A percentile compares a stretch with the other conserved stretches of the same genome.
These are phyloP conservation scores for Mycena metata DNA, from an alignment of 768 basidiomycete genomes.

Conservation along the genomic window DNA sequence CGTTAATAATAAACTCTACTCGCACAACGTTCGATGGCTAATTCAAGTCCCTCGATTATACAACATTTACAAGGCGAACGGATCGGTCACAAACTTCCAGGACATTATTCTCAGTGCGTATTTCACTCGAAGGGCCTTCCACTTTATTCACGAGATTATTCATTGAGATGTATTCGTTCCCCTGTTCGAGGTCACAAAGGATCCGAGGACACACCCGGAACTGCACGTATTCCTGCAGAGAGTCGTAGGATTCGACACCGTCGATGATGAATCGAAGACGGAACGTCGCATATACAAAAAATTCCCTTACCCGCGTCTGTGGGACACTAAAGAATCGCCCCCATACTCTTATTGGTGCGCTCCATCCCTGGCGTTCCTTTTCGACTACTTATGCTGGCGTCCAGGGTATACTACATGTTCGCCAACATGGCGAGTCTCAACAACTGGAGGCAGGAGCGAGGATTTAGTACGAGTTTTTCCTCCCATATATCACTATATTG, in stretches of 20 bases:
- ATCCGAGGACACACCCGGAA: slow-evolving; percentile 92
- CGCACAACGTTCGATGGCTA: slow-evolving; percentile 98
- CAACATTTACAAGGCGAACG: slow-evolving; percentile 93
- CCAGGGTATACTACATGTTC: slow-evolving; percentile 97
- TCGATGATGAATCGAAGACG: slow-evolving; percentile 96
- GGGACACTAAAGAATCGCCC: slow-evolving; percentile 92
- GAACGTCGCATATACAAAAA: slow-evolving; percentile 94
- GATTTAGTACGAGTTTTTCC: slow-evolving; percentile 81
- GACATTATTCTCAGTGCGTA: slow-evolving; percentile 90
- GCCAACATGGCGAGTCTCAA: slow-evolving; percentile 97
- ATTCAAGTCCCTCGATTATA: slow-evolving; percentile 96
- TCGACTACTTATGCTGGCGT: slow-evolving; percentile 10
- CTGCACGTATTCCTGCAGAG: slow-evolving; percentile 96
- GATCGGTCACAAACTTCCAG: slow-evolving; percentile 87
- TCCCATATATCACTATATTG: slow-evolving; percentile 22
- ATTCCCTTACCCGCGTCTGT: slow-evolving; percentile 91
- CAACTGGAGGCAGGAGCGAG: slow-evolving; percentile 87
- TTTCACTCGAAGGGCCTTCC: background rate
- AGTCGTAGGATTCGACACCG: slow-evolving; percentile 97
- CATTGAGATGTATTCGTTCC: slow-evolving; percentile 89
- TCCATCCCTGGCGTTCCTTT: background rate
- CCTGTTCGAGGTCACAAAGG: slow-evolving; percentile 95
- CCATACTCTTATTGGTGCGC: slow-evolving; percentile 95
- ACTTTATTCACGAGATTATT: background rate
- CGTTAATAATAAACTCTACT: slow-evolving; percentile 91